phyloP scores from a whole-genome alignment of 2,329 filamentous ascomycete species.

The Nothophaeocryptopus gaeumannii region DNA sequence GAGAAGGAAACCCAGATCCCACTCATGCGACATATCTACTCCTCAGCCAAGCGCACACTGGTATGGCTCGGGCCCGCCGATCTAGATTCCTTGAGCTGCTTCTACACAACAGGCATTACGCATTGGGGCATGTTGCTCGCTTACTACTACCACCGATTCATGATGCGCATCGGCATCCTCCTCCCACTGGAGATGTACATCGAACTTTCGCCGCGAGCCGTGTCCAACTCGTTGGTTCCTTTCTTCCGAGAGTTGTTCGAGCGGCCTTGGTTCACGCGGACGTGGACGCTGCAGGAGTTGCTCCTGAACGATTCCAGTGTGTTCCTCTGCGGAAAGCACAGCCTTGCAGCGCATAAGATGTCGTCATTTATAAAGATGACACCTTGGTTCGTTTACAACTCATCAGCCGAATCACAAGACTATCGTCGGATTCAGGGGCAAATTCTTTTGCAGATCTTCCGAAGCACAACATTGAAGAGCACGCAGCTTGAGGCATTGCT shows the following conservation, averaged over 20 bases:
- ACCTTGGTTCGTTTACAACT: too few relatives aligned
- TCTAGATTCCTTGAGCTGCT: background rate
- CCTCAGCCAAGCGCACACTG: background rate
- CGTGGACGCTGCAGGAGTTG: background rate
- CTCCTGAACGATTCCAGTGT: background rate
- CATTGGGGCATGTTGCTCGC: too few relatives aligned
- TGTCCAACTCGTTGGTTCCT: too few relatives aligned
- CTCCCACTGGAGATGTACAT: too few relatives aligned
- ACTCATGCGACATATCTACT: constrained; percentile 1
- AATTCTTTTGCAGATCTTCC: background rate
- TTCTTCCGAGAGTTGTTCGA: background rate
- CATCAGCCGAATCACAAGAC: too few relatives aligned
- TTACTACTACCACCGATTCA: too few relatives aligned
- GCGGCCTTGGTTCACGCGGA: background rate
- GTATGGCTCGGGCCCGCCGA: background rate
- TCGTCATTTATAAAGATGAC: too few relatives aligned
- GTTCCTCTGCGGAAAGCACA: background rate
- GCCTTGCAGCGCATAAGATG: background rate
- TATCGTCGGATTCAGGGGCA: background rate
- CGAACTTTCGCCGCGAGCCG: too few relatives aligned
- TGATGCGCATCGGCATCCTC: too few relatives aligned
- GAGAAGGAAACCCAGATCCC: background rate
- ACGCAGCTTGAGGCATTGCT: too few relatives aligned
- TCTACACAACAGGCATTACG: background rate
- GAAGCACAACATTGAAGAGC: too few relatives aligned